Conservation (phyloP, 805 yeast species). For the Saturnispora ahearnii region DNA sequence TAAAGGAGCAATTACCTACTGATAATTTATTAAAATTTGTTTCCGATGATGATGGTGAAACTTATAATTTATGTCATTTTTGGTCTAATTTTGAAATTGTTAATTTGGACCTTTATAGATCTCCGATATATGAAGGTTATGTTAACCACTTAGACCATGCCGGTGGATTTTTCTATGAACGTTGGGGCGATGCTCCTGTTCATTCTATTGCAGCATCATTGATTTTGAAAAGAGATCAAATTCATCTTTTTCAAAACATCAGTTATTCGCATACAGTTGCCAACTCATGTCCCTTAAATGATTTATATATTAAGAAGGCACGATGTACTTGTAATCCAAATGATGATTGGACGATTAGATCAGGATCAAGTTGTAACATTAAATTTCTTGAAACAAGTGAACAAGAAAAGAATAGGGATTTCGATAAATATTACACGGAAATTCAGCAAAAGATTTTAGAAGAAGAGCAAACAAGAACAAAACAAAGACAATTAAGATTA, state of each 20-base stretch:
- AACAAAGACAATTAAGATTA: slow-evolving; percentile 9
- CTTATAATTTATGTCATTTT: slow-evolving; percentile 70
- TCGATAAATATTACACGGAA: slow-evolving; percentile 15
- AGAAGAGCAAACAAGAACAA: slow-evolving; percentile 9
- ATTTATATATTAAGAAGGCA: slow-evolving; percentile 40
- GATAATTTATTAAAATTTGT: slow-evolving; percentile 54
- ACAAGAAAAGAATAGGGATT: slow-evolving; percentile 18
- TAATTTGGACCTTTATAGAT: slow-evolving; percentile 55
- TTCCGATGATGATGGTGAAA: slow-evolving; percentile 51
- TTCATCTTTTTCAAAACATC: slow-evolving; percentile 72
- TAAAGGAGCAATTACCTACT: slow-evolving; percentile 32
- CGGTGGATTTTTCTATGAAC: slow-evolving; percentile 78
- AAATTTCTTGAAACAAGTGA: slow-evolving; percentile 19
- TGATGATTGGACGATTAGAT: slow-evolving; percentile 57
- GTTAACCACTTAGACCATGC: slow-evolving; percentile 53
- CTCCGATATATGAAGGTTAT: slow-evolving; percentile 45
- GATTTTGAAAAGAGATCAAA: slow-evolving; percentile 46
- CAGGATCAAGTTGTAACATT: slow-evolving; percentile 22
- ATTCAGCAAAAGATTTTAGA: slow-evolving; percentile 9
- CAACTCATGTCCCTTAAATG: slow-evolving; percentile 68
- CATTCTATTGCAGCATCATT: slow-evolving; percentile 38
- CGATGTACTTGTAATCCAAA: slow-evolving; percentile 67
- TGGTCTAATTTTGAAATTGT: slow-evolving; percentile 80
- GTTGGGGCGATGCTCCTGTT: slow-evolving; percentile 79
- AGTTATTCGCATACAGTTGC: slow-evolving; percentile 80